Conservation (phyloP, 1,284 basidiomycete genomes). For the Pterula multifida region DNA sequence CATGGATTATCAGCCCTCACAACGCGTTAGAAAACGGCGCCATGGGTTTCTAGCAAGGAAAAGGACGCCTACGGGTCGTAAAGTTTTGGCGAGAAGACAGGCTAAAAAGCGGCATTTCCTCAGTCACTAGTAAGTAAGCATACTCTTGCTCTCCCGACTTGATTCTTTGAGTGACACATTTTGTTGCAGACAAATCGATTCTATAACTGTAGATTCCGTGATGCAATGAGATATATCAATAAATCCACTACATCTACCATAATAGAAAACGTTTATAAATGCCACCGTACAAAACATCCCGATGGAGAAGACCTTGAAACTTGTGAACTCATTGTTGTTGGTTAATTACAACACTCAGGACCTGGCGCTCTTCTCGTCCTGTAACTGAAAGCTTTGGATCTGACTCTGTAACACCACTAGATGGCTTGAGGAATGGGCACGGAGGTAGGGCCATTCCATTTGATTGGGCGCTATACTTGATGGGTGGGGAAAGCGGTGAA, state of each 20-base stretch:
- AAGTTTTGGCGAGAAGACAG: background rate
- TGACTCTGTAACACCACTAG: background rate
- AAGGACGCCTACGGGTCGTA: constrained; percentile 9
- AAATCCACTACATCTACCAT: background rate
- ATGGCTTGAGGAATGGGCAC: background rate
- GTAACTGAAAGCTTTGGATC: constrained; percentile 2
- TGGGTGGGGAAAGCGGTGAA: constrained; percentile 43
- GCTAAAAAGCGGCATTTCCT: background rate
- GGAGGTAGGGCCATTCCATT: background rate
- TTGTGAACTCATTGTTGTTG: background rate
- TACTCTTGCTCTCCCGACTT: background rate
- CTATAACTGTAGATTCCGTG: background rate
- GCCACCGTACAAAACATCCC: background rate
- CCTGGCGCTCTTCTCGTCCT: background rate
- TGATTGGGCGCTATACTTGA: background rate
- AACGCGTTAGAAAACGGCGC: constrained; percentile 20
- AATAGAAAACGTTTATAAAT: background rate
- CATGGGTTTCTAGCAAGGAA: constrained; percentile 17
- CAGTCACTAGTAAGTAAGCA: background rate
- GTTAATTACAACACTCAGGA: background rate
- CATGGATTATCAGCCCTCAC: constrained; percentile 22
- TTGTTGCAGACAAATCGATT: no score
- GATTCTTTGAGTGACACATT: no score
- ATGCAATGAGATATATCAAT: background rate
- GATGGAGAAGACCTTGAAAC: background rate